Percentiles rank a stretch among this genome's conserved stretches.
Evolutionary conservation across 2,329 filamentous ascomycete genomes (phyloP).

Genomic region (Trichoderma sp.): DNA sequence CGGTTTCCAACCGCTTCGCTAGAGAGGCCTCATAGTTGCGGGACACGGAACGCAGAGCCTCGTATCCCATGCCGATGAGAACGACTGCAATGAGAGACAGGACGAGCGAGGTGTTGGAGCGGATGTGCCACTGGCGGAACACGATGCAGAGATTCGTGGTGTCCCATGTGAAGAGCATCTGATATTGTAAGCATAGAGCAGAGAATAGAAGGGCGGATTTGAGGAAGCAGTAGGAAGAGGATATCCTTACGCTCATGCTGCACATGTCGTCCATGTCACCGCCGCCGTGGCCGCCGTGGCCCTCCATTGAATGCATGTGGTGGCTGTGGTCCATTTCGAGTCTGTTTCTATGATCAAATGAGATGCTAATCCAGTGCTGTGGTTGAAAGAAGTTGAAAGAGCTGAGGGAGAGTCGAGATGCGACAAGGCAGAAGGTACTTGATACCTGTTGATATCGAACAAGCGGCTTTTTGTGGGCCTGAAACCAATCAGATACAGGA

Average conservation of each 20-base stretch:
- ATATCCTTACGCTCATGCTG: slow-evolving; percentile 77
- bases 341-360: not conserved
- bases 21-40: slow-evolving; percentile 73
- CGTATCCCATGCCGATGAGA: slow-evolving; percentile 87
- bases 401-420: not conserved
- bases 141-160: slow-evolving; percentile 94
- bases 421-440: not conserved
- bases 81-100: slow-evolving; percentile 83
- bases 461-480: not conserved
- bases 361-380: not conserved
- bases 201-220: not conserved
- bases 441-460: not conserved
- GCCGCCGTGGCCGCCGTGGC: slow-evolving; percentile 49
- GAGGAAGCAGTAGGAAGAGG: not conserved
- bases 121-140: slow-evolving; percentile 89
- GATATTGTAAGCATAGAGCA: not conserved
- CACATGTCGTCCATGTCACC: slow-evolving; percentile 68
- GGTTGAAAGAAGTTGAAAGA: not conserved
- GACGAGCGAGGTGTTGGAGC: slow-evolving; percentile 72
- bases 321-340: slow-evolving; percentile 43
- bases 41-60: slow-evolving; percentile 77
- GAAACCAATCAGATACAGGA: not conserved
- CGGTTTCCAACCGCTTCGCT: slow-evolving; percentile 51
- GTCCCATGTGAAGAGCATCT: slow-evolving; percentile 99
- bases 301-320: slow-evolving; percentile 46